Percentiles rank a stretch among this genome's conserved stretches.
Conservation (phyloP, 179 eudicot genomes). For the Patellifolia procumbens region DNA sequence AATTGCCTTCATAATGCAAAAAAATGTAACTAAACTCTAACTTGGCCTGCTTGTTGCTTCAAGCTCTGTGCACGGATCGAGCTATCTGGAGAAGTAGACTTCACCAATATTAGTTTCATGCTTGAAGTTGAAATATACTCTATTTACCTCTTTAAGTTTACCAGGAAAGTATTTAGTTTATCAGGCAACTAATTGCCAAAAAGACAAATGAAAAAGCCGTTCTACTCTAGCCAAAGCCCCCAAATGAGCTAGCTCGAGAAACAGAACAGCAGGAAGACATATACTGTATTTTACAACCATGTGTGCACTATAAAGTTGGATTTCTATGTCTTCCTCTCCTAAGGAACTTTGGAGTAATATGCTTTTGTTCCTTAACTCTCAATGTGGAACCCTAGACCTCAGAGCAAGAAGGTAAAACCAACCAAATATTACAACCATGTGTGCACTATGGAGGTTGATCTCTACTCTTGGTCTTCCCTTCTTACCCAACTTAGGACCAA, state of each 20-base stretch:
- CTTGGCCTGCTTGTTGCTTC: neutral
- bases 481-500: neutral
- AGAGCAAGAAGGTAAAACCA: too few species aligned
- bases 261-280: neutral
- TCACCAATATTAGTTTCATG: neutral
- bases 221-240: neutral
- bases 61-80: neutral
- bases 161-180: neutral
- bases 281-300: neutral
- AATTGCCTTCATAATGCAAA: neutral
- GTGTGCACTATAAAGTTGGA: neutral
- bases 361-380: neutral
- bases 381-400: neutral
- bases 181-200: neutral
- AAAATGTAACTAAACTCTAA: neutral
- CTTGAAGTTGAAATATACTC: neutral
- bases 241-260: neutral
- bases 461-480: neutral
- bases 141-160: neutral
- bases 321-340: neutral
- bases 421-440: neutral
- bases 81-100: neutral
- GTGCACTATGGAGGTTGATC: neutral
- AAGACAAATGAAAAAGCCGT: neutral
- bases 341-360: neutral